Percentiles rank a stretch among this genome's conserved stretches.
Evolutionary conservation across 805 yeast species (phyloP).

Genomic region (Candida glaebosa): DNA sequence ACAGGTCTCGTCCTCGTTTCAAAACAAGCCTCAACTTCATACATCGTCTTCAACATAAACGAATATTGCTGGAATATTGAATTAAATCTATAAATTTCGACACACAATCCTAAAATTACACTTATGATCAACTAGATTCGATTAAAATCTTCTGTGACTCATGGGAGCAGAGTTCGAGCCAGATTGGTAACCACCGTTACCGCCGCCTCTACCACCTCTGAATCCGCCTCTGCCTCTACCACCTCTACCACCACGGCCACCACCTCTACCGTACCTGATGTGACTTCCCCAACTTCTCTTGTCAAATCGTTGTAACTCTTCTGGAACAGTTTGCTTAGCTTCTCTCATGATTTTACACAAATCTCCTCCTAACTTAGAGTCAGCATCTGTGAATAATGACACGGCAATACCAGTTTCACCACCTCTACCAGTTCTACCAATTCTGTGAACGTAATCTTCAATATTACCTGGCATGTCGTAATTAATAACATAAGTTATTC

Average conservation of each 20-base stretch:
- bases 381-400: constrained; percentile 86
- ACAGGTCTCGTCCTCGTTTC: no score
- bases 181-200: constrained; percentile 40
- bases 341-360: constrained; percentile 87
- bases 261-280: constrained; percentile 50
- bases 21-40: no score
- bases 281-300: constrained; percentile 64
- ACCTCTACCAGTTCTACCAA: constrained; percentile 99
- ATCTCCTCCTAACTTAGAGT: constrained; percentile 85
- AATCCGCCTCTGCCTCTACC: constrained; percentile 50
- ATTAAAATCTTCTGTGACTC: constrained; percentile 40
- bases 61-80: not conserved
- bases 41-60: no score
- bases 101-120: not conserved
- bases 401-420: constrained; percentile 95
- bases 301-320: constrained; percentile 66
- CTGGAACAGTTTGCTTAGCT: constrained; percentile 90
- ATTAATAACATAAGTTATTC: constrained; percentile 89
- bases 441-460: constrained; percentile 98
- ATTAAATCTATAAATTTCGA: constrained; percentile 3
- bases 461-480: constrained; percentile 97
- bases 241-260: constrained; percentile 55
- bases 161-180: constrained; percentile 51
- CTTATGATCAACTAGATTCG: not conserved
- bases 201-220: constrained; percentile 51